Conservation (phyloP, 176 grass and related monocot genomes). For the Oropetium thomaeum region DNA sequence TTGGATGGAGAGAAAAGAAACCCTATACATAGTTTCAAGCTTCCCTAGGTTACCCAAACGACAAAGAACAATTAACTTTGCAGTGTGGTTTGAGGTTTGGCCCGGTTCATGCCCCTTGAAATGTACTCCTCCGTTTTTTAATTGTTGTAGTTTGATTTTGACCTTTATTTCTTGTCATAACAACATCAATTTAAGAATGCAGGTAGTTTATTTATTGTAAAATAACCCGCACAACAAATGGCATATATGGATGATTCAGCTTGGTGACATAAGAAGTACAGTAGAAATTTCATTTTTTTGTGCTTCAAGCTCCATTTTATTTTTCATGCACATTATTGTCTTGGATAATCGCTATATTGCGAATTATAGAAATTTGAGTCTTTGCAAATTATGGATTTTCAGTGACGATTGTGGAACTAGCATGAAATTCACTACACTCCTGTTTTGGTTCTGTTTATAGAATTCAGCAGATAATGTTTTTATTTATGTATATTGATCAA, state of each 20-base stretch:
- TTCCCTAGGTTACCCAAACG: neutral
- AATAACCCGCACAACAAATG: neutral
- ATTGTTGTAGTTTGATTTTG: no score
- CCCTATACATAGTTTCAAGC: neutral
- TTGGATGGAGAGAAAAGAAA: neutral
- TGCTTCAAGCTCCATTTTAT: neutral
- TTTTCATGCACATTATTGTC: neutral
- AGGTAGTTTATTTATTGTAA: neutral
- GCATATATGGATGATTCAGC: conserved; percentile 9
- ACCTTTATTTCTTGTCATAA: no score
- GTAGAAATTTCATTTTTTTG: neutral
- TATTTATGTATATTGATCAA: conserved; percentile 2
- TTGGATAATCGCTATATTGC: neutral
- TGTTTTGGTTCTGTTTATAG: conserved; percentile 10
- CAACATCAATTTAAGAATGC: no score
- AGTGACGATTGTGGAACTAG: neutral
- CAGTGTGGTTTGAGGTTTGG: neutral
- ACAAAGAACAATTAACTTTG: neutral
- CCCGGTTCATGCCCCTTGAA: no score
- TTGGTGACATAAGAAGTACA: neutral
- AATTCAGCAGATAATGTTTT: neutral
- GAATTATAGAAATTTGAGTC: no score
- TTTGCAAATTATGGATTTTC: neutral
- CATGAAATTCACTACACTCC: neutral
- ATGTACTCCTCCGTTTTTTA: no score